Percentiles rank a stretch among this genome's conserved stretches.
Conservation (phyloP, 169 alveolate genomes). For the Eimeria sp. region DNA sequence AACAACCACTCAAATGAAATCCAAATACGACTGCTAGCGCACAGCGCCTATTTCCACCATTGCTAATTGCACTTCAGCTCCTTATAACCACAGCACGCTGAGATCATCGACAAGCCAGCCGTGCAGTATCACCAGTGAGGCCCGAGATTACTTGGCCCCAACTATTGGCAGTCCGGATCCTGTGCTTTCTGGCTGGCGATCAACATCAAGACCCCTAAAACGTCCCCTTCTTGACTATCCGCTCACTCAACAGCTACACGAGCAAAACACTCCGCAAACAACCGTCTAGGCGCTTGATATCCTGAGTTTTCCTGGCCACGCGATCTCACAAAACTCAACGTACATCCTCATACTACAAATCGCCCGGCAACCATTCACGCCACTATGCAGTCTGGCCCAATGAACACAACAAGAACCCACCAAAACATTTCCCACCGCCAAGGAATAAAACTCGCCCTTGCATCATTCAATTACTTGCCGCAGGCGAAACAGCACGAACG, state of each 20-base stretch:
- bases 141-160: not conserved
- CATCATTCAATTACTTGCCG: too few relatives aligned
- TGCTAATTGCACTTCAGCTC: not conserved
- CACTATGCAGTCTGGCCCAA: too few relatives aligned
- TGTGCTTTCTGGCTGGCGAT: not conserved
- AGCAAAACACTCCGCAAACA: too few relatives aligned
- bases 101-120: not conserved
- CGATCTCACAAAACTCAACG: too few relatives aligned
- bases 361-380: too few relatives aligned
- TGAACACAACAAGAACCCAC: too few relatives aligned
- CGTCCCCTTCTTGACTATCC: too few relatives aligned
- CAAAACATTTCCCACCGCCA: too few relatives aligned
- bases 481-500: not conserved
- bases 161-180: not conserved
- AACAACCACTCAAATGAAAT: not conserved
- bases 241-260: not conserved
- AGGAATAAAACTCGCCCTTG: too few relatives aligned
- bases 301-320: too few relatives aligned
- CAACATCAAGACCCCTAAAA: not conserved
- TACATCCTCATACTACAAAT: too few relatives aligned
- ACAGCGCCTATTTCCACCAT: not conserved
- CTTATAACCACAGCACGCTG: not conserved
- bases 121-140: not conserved
- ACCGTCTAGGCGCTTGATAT: too few relatives aligned
- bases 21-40: not conserved